Evolutionary conservation across 139 green algal species (phyloP), one percentile per base, ranked within the genome.

Genomic region (Chlamydomonas eustigma): DNA sequence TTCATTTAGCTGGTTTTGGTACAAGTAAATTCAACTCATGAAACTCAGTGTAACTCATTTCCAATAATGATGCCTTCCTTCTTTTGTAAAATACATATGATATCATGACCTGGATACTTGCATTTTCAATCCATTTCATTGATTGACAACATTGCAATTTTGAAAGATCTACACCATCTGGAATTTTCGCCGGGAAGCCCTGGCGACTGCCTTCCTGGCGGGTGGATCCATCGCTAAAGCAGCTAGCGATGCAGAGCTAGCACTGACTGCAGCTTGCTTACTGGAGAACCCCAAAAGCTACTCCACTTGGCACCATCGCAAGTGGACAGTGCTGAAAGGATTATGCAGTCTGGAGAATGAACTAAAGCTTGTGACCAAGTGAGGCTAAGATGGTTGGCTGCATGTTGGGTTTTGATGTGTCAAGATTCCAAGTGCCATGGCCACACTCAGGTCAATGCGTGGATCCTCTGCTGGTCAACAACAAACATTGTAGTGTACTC

Each of bases 251-350:
- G 77, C 32, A 0, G 91, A 96, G 81, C 84, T 95, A 39, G 73
- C 81, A 4, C 69, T 95, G 35, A 95, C 84, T 0, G 39, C 86
- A 79, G 82, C 80, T 0, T 89, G 85, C 50, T 84, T 98, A 69
- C 30, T 44, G 8, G 86, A 85, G 32, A 98, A 98, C 84, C 92
- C 91, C 35, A 99, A 99, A 80, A 93, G 90, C 0, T 99, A 99
- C 74, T 82, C 88, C 28, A 83, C 92, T 2, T 99, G 95, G 94
- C 88, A 98, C 83, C 95, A 98, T 83, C 86, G 95, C 52, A 89
- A 90, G 75, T 98, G 94, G 94, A 66, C 92, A 8, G 83, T 97
- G 33, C 65, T 44, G 8, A 72, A 72, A 39, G 65, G 65, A 6
- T 66, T 89, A 4, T 65, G 74, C 3, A 80, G 85, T 2, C 75